Evolutionary conservation across 441 rosid genomes (phyloP), one percentile per base, ranked within the genome.

Genomic region (Cnidoscolus chayamansa): DNA sequence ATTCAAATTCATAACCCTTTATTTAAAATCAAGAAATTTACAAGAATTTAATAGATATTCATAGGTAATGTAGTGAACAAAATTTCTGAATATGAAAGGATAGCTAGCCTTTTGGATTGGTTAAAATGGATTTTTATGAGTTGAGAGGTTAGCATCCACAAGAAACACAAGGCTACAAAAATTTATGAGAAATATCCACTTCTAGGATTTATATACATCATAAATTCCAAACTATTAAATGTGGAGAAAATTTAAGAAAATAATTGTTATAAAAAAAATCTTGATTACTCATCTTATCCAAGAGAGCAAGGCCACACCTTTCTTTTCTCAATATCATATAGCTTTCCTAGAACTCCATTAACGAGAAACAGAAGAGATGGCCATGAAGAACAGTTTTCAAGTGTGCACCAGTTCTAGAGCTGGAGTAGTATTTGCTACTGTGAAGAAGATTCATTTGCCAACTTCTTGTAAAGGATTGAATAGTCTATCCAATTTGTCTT

Each of bases 321-420:
- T 50, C 25, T 25, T n/a, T 45, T 20, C 11, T 32, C 50, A 40
- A 40, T 40, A 53, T 68, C 48, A 15, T 45, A 31, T 69, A 69
- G 67, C 55, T 67, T 32, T 11, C 13, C 57, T 25, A 40, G n/a
- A 50, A 53, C 32, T 63, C 66, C 68, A 59, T 49, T 10, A 5
- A 16, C 37, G 17, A 51, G 50, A 10, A 8, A 9, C 13, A 70
- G 32, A 40, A 20, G 31, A 60, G 19, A 84, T 84, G 92, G 88
- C 86, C 48, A 50, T 80, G 83, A 83, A 85, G 74, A 80, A 72
- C 66, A 81, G 86, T 30, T 76, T 86, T 65, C 88, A 83, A 60
- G 74, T 77, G 65, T 66, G 79, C 53, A 67, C 72, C 2, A 37
- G 59, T 6, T 61, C 74, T 10, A 72, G 84, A 72, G 73, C 82